Base-by-base conservation (phyloP, 179 eudicot genomes). In the Corrigiola litoralis region DNA sequence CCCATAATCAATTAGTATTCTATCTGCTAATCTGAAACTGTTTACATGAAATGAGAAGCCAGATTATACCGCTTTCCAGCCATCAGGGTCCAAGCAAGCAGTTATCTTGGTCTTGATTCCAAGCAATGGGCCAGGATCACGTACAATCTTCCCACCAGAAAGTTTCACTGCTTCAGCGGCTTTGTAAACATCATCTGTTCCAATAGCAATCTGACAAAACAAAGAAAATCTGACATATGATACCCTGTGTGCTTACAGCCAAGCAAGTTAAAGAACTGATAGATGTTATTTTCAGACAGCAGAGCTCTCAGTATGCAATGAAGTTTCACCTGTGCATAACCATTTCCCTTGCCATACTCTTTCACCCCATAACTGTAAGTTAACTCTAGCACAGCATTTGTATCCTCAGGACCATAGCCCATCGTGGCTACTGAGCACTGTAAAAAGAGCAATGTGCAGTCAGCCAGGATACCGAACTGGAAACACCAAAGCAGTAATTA, bases 1-100 rank as follows among this genome's bases (percentile, higher is more conserved):
- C 36, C 34, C 40, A 9, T 36, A 44, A n/a, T 32, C 3, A 27
- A 37, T 34, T 18, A 24, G 40, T 27, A 23, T 13, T 10, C 28
- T 8, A 11, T 38, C 20, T 31, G 49, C 20, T 58, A 3, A 6
- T 23, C 44, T 31, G 12, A 47, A 48, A 32, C 16, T 25, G 54
- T 31, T 58, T 21, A 29, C 37, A 54, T 34, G 38, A 50, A 33
- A 28, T 33, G 24, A 61, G 56, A 65, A 41, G 72, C 52, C 66
- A 32, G 54, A 73, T 46, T 61, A 40, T 83, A 86, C 95, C 77
- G 87, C 65, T 69, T 86, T 88, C 95, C 95, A 88, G 24, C 89
- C 91, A 86, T 88, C 95, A 61, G 95, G 92, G 68, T 86, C 95
- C 72, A 88, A 72, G 79, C 95, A 88, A 42, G 85, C 87, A 68